Percentiles rank a stretch among this genome's conserved stretches.
Conservation (phyloP, 2,329 filamentous ascomycete species). For the Penicillium sp. region DNA sequence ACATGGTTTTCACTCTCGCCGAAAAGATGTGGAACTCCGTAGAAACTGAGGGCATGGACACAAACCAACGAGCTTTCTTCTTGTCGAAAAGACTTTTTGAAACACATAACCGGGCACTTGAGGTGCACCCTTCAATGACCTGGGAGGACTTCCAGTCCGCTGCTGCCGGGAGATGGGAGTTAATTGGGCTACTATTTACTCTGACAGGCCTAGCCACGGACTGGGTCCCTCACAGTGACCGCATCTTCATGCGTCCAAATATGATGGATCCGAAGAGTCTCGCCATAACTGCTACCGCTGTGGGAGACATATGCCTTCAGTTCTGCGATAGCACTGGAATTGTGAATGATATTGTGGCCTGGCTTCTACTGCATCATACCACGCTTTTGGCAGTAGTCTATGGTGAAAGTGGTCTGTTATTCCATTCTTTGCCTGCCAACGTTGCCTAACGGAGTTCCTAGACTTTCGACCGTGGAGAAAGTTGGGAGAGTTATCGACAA, state of each 20-base stretch:
- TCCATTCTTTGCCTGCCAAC: neutral
- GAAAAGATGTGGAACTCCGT: conserved; percentile 20
- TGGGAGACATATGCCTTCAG: conserved; percentile 32
- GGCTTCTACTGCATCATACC: conserved; percentile 27
- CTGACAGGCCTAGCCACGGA: conserved; percentile 17
- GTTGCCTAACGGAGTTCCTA: conserved; percentile 14
- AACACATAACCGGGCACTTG: conserved; percentile 16
- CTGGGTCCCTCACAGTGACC: conserved; percentile 10
- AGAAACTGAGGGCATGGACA: conserved; percentile 11
- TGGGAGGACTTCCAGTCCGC: conserved; percentile 21
- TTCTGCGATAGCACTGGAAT: conserved; percentile 28
- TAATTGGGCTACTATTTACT: conserved; percentile 25
- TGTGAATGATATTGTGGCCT: conserved; percentile 30
- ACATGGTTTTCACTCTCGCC: conserved; percentile 18
- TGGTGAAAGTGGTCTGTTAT: conserved; percentile 23
- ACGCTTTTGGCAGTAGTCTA: conserved; percentile 25
- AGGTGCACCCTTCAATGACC: conserved; percentile 19
- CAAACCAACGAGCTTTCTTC: conserved; percentile 11
- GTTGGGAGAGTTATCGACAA: conserved; percentile 46
- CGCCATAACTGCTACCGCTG: conserved; percentile 20
- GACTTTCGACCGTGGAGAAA: conserved; percentile 48
- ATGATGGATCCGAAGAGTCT: conserved; percentile 7
- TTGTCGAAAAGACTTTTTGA: conserved; percentile 24
- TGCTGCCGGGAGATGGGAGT: conserved; percentile 25
- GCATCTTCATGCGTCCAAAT: conserved; percentile 5